A percentile compares a stretch with the other conserved stretches of the same genome.
Evolutionary conservation across 2,329 filamentous ascomycete genomes (phyloP).

Genomic region (Verticillium nubilum): DNA sequence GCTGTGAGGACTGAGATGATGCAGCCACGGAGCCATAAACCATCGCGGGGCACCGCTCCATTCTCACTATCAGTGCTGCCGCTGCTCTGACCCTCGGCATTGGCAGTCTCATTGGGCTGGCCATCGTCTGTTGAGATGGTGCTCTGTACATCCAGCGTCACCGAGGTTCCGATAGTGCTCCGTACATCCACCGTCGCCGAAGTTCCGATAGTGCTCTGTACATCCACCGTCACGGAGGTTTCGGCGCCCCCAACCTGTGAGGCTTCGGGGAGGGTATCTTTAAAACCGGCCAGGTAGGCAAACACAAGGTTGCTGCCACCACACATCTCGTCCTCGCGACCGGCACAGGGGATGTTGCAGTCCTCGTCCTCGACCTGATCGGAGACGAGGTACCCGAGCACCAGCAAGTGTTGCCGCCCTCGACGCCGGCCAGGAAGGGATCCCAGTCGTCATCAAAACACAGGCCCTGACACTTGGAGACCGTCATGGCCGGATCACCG

Average conservation of each 20-base stretch:
- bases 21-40: not conserved
- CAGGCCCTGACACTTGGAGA: constrained; percentile 26
- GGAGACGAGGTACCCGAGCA: not conserved
- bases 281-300: not conserved
- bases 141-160: not conserved
- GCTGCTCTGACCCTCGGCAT: not conserved
- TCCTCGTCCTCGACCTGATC: not conserved
- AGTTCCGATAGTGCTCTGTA: too few relatives aligned
- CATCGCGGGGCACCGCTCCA: not conserved
- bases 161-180: too few relatives aligned
- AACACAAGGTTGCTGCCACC: not conserved
- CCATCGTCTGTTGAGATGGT: not conserved
- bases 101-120: not conserved
- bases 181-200: too few relatives aligned
- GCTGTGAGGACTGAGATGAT: not conserved
- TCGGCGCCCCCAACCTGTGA: not conserved
- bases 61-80: not conserved
- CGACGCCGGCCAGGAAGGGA: not conserved
- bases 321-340: not conserved
- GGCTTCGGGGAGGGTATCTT: not conserved
- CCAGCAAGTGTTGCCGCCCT: not conserved
- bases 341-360: not conserved
- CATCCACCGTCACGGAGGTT: too few relatives aligned
- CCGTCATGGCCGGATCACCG: constrained; percentile 21
- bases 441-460: constrained; percentile 17